phyloP scores from a whole-genome alignment of 2,329 filamentous ascomycete species.

The Diaporthe citriasiana region DNA sequence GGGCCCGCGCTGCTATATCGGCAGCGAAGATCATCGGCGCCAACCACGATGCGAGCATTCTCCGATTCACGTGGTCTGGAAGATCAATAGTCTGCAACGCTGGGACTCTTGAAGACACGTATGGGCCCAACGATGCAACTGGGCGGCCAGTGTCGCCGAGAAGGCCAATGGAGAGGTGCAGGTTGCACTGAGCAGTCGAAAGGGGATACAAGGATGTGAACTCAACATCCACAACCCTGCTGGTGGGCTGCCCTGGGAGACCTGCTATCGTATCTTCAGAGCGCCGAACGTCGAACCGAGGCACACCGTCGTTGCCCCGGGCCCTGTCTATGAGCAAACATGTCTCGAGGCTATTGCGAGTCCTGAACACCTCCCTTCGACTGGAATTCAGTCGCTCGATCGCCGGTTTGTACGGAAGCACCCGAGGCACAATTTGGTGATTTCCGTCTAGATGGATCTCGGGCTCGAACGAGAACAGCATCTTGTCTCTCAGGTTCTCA shows the following conservation, averaged over 20 bases:
- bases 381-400: slow-evolving; percentile 57
- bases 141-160: slow-evolving; percentile 45
- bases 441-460: slow-evolving; percentile 56
- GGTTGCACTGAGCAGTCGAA: slow-evolving; percentile 43
- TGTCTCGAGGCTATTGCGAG: slow-evolving; percentile 52
- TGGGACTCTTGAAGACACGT: background rate
- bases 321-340: slow-evolving; percentile 47
- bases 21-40: background rate
- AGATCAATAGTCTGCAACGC: background rate
- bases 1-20: background rate
- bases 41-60: background rate
- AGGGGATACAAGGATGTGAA: slow-evolving; percentile 55
- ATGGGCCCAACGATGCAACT: background rate
- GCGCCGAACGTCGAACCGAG: slow-evolving; percentile 45
- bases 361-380: slow-evolving; percentile 52
- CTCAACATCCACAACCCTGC: slow-evolving; percentile 49
- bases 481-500: slow-evolving; percentile 1
- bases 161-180: slow-evolving; percentile 53
- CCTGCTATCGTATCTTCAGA: background rate
- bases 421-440: slow-evolving; percentile 53
- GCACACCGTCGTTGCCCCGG: slow-evolving; percentile 38
- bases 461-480: slow-evolving; percentile 50
- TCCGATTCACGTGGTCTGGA: background rate
- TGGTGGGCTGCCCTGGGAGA: background rate
- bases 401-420: slow-evolving; percentile 55